phyloP scores from a whole-genome alignment of 176 grass and related monocot genomes.

The Oropetium thomaeum region DNA sequence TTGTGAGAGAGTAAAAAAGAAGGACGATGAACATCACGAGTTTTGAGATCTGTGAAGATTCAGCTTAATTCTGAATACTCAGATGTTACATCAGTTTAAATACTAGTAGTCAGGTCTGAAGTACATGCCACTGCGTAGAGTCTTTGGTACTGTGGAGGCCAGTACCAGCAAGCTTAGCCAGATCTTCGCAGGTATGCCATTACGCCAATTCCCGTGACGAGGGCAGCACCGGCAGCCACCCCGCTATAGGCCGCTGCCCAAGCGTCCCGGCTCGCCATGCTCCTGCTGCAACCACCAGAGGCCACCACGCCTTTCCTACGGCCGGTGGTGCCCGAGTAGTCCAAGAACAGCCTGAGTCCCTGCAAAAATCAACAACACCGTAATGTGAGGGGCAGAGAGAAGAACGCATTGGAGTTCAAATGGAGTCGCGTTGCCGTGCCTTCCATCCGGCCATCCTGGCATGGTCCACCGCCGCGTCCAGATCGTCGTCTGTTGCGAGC shows the following conservation, averaged over 20 bases:
- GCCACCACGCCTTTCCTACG: slow-evolving; percentile 11
- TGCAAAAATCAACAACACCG: slow-evolving; percentile 12
- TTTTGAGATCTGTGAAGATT: too few relatives aligned
- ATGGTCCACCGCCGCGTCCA: slow-evolving; percentile 69
- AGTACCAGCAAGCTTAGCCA: slow-evolving; percentile 7
- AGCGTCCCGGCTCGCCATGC: slow-evolving; percentile 31
- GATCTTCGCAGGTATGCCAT: slow-evolving; percentile 61
- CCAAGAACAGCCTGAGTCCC: slow-evolving; percentile 64
- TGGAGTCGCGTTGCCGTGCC: slow-evolving; percentile 21
- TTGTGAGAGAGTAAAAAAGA: too few relatives aligned
- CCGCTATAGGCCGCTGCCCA: slow-evolving; percentile 55
- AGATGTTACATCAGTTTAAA: too few relatives aligned
- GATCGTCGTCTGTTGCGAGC: slow-evolving; percentile 66
- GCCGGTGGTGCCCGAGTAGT: slow-evolving; percentile 45
- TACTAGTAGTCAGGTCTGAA: too few relatives aligned
- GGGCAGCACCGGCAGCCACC: slow-evolving; percentile 48
- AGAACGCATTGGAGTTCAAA: background rate
- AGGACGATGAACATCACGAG: too few relatives aligned
- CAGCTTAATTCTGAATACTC: too few relatives aligned
- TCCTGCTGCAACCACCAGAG: background rate
- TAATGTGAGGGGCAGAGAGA: background rate
- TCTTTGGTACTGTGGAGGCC: too few relatives aligned
- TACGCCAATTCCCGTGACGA: slow-evolving; percentile 56
- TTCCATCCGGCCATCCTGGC: slow-evolving; percentile 82
- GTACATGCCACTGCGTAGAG: too few relatives aligned